Evolutionary conservation across 768 basidiomycete genomes (phyloP).

Genomic region (Macrolepiota albuminosa): DNA sequence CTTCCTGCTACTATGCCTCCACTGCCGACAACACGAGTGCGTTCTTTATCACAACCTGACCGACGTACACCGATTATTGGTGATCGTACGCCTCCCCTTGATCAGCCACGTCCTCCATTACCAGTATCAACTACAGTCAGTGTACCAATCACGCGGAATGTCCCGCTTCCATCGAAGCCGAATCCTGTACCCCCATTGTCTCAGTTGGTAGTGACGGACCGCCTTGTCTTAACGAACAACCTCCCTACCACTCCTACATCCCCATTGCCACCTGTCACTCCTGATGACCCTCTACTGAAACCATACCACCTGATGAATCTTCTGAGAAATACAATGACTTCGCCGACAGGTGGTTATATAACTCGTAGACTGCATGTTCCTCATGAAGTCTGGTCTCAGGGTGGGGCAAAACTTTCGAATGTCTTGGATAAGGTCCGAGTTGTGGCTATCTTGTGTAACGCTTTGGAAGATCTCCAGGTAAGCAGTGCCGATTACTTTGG

Average conservation of each 20-base stretch:
- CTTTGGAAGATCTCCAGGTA: constrained; percentile 72
- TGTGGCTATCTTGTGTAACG: constrained; percentile 72
- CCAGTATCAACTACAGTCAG: constrained; percentile 34
- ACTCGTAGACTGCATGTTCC: constrained; percentile 85
- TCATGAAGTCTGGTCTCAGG: constrained; percentile 87
- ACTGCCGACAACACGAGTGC: constrained; percentile 40
- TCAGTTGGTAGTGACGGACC: constrained; percentile 12
- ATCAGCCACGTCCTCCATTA: constrained; percentile 45
- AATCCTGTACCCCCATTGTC: constrained; percentile 35
- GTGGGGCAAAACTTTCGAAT: constrained; percentile 80
- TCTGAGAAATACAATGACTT: constrained; percentile 73
- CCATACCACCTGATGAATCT: constrained; percentile 91
- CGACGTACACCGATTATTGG: constrained; percentile 57
- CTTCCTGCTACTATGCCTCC: constrained; percentile 35
- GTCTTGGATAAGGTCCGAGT: constrained; percentile 83
- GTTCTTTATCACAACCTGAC: constrained; percentile 77
- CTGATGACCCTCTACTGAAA: constrained; percentile 69
- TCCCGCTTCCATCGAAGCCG: constrained; percentile 57
- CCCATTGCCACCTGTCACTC: constrained; percentile 69
- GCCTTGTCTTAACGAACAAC: constrained; percentile 40
- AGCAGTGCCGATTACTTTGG: constrained; percentile 73
- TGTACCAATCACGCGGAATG: constrained; percentile 45
- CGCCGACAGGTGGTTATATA: constrained; percentile 80
- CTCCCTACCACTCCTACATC: constrained; percentile 74
- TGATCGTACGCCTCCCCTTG: constrained; percentile 48